Evolutionary conservation across 345 rosid species (phyloP), one percentile per base, ranked within the genome.

Genomic region (Sonneratia alba): DNA sequence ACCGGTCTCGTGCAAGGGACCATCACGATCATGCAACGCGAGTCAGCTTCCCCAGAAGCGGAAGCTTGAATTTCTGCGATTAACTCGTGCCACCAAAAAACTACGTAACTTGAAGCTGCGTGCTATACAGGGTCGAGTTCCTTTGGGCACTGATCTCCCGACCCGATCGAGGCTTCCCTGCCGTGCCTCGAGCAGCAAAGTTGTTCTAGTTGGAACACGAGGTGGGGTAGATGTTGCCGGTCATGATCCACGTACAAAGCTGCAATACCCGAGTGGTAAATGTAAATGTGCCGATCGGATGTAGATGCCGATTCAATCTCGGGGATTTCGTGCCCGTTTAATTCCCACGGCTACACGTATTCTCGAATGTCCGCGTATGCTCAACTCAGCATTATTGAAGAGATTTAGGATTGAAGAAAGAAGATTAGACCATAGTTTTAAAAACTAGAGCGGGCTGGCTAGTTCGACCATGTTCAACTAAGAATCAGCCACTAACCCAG

Each of bases 1-100:
- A 71, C 75, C 1, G 84, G 83, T 72, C 69, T 79, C 79, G 80
- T 77, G 64, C 86, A 75, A 66, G n/a, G 92, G 78, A 49, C 77
- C 83, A 3, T 47, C 49, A 47, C 79, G 85, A 6, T 74, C 83
- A 79, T 79, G 80, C 59, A 80, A 78, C 37, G 92, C 86, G 67
- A 80, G 83, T 73, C 42, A 34, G 36, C 36, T 37, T 66, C 21
- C 55, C 56, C 19, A 43, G 37, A 10, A 62, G 22, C 22, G 65
- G 27, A 27, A 13, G 7, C 32, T 13, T 13, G 34, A 22, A 10
- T 32, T 27, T 62, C 38, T 32, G 21, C 27, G 18, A 34, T 62
- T 42, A 62, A 22, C 34, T 22, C 24, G 32, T 62, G 12, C 13
- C 51, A 47, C 66, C 27, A 34, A 62, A 62, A 62, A 34, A 12